These are phyloP conservation scores for Candida qinlingensis DNA, from an alignment of 805 yeast genomes.

Conservation along the genomic window DNA sequence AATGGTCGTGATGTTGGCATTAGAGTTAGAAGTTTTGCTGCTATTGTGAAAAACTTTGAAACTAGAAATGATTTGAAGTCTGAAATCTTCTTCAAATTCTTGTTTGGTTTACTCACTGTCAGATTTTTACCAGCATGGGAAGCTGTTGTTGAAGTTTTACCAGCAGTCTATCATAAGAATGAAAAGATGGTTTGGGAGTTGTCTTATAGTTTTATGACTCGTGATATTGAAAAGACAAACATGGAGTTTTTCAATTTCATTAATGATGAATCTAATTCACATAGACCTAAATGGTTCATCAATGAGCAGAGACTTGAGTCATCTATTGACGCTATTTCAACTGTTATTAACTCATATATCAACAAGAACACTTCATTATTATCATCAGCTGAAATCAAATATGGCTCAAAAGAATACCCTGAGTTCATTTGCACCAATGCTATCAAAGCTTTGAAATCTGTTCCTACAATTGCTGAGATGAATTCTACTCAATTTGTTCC, in stretches of 20 bases:
- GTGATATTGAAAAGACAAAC: conserved; percentile 1
- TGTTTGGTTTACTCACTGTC: conserved; percentile 68
- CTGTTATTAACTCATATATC: conserved; percentile 7
- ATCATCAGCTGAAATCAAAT: conserved; percentile 11
- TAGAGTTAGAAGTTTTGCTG: conserved; percentile 57
- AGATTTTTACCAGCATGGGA: conserved; percentile 85
- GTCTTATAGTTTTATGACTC: conserved; percentile 32
- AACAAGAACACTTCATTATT: conserved; percentile 9
- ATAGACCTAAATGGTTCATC: conserved; percentile 13
- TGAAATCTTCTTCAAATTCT: conserved; percentile 38
- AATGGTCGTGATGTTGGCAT: conserved; percentile 71
- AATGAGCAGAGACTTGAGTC: conserved; percentile 17
- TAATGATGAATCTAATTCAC: conserved; percentile 9
- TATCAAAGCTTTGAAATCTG: conserved; percentile 47
- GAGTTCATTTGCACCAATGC: conserved; percentile 41
- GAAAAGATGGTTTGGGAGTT: conserved; percentile 52
- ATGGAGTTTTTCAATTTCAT: conserved; percentile 11
- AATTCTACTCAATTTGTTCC: conserved; percentile 55
- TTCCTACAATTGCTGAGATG: conserved; percentile 68
- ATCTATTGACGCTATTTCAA: conserved; percentile 9
- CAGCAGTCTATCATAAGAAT: conserved; percentile 37
- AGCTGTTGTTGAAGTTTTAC: conserved; percentile 59
- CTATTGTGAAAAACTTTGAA: conserved; percentile 31
- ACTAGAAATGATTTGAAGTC: conserved; percentile 19
- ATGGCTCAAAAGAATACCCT: conserved; percentile 9